These are phyloP conservation scores for Larix kaempferi DNA, from an alignment of 75 land plant genomes.

Conservation along the genomic window DNA sequence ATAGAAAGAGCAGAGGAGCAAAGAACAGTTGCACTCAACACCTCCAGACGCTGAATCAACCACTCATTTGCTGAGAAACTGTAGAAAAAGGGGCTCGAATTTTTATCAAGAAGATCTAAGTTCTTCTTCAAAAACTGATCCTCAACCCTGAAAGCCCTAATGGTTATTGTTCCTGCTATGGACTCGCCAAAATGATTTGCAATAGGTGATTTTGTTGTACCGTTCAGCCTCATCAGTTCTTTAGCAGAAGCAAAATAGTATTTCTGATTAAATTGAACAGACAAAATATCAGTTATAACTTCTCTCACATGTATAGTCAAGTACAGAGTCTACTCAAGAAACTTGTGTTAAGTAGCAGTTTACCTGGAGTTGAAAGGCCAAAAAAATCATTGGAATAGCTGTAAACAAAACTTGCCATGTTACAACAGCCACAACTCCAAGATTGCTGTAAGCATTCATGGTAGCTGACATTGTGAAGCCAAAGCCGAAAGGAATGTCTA, in stretches of 20 bases:
- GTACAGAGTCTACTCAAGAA: background rate
- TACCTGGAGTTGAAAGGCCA: constrained; percentile 34
- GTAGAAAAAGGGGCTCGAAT: constrained; percentile 41
- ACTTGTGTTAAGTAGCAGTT: background rate
- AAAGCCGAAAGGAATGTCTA: constrained; percentile 23
- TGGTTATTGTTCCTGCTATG: constrained; percentile 38
- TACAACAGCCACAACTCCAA: constrained; percentile 28
- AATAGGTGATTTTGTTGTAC: constrained; percentile 44
- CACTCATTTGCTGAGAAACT: constrained; percentile 33
- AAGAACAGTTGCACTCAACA: constrained; percentile 19
- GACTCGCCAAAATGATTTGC: constrained; percentile 41
- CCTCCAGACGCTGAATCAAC: constrained; percentile 38
- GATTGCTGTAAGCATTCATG: constrained; percentile 16
- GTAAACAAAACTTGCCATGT: constrained; percentile 41
- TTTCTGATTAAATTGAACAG: constrained; percentile 16
- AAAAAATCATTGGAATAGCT: constrained; percentile 23
- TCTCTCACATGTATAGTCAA: background rate
- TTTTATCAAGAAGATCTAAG: constrained; percentile 27
- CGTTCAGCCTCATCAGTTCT: constrained; percentile 45
- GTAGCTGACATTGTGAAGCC: constrained; percentile 9
- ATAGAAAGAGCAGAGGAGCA: constrained; percentile 30
- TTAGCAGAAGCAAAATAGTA: constrained; percentile 33
- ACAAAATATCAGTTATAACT: background rate
- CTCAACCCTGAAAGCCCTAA: constrained; percentile 34
- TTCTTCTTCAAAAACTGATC: constrained; percentile 27